These are phyloP conservation scores for Zostera marina DNA, from an alignment of 116 monocot species.

Conservation along the genomic window DNA sequence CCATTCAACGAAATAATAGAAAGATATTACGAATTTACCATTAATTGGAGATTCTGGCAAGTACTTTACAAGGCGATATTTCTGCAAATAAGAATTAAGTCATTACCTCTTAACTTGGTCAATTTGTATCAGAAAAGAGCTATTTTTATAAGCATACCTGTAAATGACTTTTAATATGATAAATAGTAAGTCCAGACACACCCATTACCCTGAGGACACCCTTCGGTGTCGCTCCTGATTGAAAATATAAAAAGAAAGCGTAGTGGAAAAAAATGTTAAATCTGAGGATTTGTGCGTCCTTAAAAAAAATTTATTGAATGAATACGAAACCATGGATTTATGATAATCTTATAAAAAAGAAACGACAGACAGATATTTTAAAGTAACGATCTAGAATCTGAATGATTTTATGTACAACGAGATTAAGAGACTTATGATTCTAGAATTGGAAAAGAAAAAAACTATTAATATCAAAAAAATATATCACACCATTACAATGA, in stretches of 20 bases:
- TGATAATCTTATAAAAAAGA: too few species aligned
- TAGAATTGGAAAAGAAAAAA: too few species aligned
- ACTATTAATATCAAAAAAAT: too few species aligned
- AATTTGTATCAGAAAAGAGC: background rate
- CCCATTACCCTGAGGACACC: constrained; percentile 71
- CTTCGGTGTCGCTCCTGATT: constrained; percentile 74
- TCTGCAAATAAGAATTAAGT: constrained; percentile 19
- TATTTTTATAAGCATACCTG: constrained; percentile 23
- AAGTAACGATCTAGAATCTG: too few species aligned
- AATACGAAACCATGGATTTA: too few species aligned
- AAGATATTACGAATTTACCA: constrained; percentile 18
- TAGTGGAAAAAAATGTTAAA: background rate
- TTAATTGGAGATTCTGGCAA: constrained; percentile 61
- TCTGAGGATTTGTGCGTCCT: background rate
- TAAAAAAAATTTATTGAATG: too few species aligned
- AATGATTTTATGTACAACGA: too few species aligned
- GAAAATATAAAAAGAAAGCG: background rate
- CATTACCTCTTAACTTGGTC: background rate
- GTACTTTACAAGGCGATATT: constrained; percentile 73
- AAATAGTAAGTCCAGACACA: constrained; percentile 67
- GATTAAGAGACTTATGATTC: too few species aligned
- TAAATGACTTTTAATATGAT: constrained; percentile 85
- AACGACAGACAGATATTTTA: too few species aligned
- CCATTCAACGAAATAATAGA: background rate
- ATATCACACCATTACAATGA: too few species aligned